Evolutionary conservation across 2,329 filamentous ascomycete species (phyloP).

Genomic region (Stachybotrys echinatus): DNA sequence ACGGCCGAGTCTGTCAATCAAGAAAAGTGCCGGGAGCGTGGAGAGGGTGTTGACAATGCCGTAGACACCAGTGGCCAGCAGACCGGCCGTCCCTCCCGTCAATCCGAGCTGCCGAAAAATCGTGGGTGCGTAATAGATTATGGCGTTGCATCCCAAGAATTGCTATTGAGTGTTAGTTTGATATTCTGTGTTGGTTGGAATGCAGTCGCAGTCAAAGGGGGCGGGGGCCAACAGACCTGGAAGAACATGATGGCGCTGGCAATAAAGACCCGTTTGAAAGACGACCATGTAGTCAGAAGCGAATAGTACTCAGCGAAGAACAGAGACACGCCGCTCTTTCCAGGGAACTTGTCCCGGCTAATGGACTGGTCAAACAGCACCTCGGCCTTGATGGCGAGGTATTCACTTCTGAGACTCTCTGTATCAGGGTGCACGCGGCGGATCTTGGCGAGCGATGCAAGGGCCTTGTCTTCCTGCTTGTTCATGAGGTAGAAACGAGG

Average conservation of each 20-base stretch:
- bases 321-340: slow-evolving; percentile 20
- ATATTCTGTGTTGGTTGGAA: not conserved
- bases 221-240: slow-evolving; percentile 23
- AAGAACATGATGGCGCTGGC: slow-evolving; percentile 53
- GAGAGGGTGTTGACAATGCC: slow-evolving; percentile 49
- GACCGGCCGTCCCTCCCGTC: slow-evolving; percentile 31
- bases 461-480: slow-evolving; percentile 21
- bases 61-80: slow-evolving; percentile 53
- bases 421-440: slow-evolving; percentile 25
- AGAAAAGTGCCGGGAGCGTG: slow-evolving; percentile 37
- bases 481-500: slow-evolving; percentile 28
- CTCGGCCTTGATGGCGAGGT: slow-evolving; percentile 30
- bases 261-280: slow-evolving; percentile 41
- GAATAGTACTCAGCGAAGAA: slow-evolving; percentile 24
- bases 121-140: slow-evolving; percentile 43
- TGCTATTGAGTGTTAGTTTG: slow-evolving; percentile 8
- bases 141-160: slow-evolving; percentile 34
- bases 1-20: slow-evolving; percentile 51
- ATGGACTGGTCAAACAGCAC: slow-evolving; percentile 27
- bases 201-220: too few species aligned
- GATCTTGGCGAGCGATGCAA: slow-evolving; percentile 21
- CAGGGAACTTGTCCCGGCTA: slow-evolving; percentile 20
- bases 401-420: slow-evolving; percentile 22
- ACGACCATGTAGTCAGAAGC: slow-evolving; percentile 20
- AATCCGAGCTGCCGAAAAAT: slow-evolving; percentile 40